Evolutionary conservation across 148 eudicot species (phyloP).

Genomic region (Heliamphora exappendiculata): DNA sequence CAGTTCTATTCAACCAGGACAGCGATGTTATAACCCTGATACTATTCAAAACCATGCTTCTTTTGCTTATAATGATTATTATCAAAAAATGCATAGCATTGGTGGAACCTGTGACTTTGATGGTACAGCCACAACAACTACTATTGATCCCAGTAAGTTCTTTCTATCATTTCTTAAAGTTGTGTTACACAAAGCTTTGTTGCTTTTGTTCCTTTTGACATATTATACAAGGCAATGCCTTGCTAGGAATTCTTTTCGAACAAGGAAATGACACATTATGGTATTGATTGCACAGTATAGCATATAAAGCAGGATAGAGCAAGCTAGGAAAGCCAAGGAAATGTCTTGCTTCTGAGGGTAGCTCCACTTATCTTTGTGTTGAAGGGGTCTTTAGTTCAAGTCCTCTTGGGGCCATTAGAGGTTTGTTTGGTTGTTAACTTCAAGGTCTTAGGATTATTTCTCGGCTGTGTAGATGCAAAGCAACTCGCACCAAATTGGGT

Average conservation of each 20-base stretch:
- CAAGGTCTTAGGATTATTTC: no score
- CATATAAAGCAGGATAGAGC: no score
- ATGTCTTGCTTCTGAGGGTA: no score
- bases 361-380: no score
- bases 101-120: slow-evolving; percentile 95
- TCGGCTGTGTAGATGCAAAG: no score
- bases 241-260: neutral
- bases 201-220: neutral
- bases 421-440: no score
- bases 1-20: slow-evolving; percentile 71
- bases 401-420: no score
- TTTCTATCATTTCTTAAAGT: neutral
- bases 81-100: slow-evolving; percentile 61
- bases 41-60: slow-evolving; percentile 87
- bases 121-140: slow-evolving; percentile 67
- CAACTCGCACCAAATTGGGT: no score
- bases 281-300: no score
- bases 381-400: no score
- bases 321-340: no score
- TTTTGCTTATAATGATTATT: slow-evolving; percentile 89
- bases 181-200: neutral
- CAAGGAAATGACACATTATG: no score
- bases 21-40: slow-evolving; percentile 72
- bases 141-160: slow-evolving; percentile 79
- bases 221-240: neutral